Evolutionary conservation across 371 early-diverging fungal genomes (phyloP).

Genomic region (Syncephalastrum monosporum): DNA sequence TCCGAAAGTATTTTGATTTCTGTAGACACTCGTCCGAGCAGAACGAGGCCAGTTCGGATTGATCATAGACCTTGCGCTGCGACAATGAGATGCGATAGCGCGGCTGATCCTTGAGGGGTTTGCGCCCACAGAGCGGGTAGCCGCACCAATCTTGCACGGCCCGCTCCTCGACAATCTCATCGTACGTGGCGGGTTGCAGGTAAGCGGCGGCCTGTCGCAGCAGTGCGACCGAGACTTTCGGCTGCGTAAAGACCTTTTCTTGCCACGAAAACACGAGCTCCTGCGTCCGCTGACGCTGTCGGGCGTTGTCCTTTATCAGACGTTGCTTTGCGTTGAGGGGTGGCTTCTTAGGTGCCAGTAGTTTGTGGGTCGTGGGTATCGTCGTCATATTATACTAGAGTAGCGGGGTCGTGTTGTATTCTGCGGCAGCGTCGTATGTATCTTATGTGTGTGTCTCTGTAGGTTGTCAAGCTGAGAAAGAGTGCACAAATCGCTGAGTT

Average conservation of each 20-base stretch:
- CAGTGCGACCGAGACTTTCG: constrained; percentile 11
- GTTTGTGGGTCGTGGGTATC: too few species aligned
- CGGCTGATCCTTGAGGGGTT: constrained; percentile 28
- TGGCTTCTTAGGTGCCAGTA: background rate
- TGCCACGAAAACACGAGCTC: constrained; percentile 58
- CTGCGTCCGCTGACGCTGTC: constrained; percentile 48
- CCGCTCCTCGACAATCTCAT: constrained; percentile 66
- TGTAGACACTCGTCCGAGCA: constrained; percentile 65
- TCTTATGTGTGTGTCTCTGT: too few species aligned
- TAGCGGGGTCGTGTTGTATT: too few species aligned
- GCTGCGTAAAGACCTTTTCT: constrained; percentile 48
- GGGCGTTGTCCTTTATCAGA: constrained; percentile 47
- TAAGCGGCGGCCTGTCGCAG: constrained; percentile 36
- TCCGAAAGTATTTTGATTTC: constrained; percentile 56
- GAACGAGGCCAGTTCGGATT: constrained; percentile 54
- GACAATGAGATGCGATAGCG: constrained; percentile 58
- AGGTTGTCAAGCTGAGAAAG: too few species aligned
- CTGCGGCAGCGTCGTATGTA: too few species aligned
- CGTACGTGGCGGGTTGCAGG: constrained; percentile 53
- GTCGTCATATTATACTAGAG: too few species aligned
- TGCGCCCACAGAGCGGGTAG: constrained; percentile 62
- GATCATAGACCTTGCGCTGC: constrained; percentile 68
- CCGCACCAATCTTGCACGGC: constrained; percentile 65
- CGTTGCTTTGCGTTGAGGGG: constrained; percentile 42
- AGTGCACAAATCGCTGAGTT: too few species aligned